Percentiles rank a stretch among this genome's conserved stretches.
Evolutionary conservation across 1,284 basidiomycete genomes (phyloP).

Genomic region (Leccinum pachyderme): DNA sequence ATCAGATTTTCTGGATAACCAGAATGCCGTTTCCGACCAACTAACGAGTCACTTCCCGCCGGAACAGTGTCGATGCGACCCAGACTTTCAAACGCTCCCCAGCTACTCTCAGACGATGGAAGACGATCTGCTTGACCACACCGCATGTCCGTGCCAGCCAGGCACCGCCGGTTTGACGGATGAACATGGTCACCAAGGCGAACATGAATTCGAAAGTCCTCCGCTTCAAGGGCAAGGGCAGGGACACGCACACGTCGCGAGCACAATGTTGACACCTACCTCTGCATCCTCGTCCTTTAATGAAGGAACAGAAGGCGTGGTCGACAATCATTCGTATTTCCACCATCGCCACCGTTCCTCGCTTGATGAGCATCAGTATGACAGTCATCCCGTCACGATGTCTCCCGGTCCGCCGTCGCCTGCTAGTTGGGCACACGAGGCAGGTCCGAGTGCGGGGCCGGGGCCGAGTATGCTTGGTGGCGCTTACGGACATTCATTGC

Average conservation of each 20-base stretch:
- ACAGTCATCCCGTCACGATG: background rate
- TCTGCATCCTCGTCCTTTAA: background rate
- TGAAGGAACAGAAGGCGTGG: background rate
- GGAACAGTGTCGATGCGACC: conserved; percentile 73
- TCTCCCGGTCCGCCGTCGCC: background rate
- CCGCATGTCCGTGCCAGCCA: conserved; percentile 45
- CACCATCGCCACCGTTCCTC: background rate
- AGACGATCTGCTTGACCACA: conserved; percentile 28
- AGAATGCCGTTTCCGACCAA: background rate
- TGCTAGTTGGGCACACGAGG: background rate
- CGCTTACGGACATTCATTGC: background rate
- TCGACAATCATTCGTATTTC: background rate
- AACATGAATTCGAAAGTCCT: background rate
- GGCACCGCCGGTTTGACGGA: background rate
- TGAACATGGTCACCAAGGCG: background rate
- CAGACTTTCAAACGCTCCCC: conserved; percentile 76
- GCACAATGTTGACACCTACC: background rate
- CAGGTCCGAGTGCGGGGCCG: background rate
- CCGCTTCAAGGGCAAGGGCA: background rate
- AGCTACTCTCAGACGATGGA: conserved; percentile 54
- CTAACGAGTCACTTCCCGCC: background rate
- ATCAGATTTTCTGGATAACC: background rate
- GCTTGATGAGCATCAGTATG: background rate
- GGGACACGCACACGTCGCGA: background rate
- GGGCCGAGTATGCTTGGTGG: background rate